Evolutionary conservation across 192 early-diverging fungal genomes (phyloP).

Genomic region (Lobulomyces angularis): DNA sequence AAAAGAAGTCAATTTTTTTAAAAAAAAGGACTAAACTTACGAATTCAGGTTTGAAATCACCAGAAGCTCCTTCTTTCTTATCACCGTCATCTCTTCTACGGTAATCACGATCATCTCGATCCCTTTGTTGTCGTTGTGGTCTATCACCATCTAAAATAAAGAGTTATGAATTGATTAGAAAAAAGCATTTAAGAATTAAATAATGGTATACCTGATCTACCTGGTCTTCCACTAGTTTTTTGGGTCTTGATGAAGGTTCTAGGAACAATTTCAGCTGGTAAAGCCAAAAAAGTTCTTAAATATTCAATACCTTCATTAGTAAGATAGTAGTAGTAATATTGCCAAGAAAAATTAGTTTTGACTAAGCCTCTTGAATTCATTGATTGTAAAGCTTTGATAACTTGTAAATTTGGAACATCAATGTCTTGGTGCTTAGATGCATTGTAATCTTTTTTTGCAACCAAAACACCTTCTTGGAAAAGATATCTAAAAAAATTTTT

Average conservation of each 20-base stretch:
- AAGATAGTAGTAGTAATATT: constrained; percentile 99
- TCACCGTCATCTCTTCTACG: constrained; percentile 74
- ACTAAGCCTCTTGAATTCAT: constrained; percentile 86
- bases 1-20: constrained; percentile 9
- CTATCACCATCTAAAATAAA: too few relatives aligned
- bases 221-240: constrained; percentile 61
- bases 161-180: too few relatives aligned
- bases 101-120: constrained; percentile 59
- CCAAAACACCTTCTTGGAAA: constrained; percentile 84
- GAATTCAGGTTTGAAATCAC: constrained; percentile 96
- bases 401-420: constrained; percentile 94
- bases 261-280: constrained; percentile 94
- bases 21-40: constrained; percentile 23
- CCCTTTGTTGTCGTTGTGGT: constrained; percentile 14
- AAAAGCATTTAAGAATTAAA: too few relatives aligned
- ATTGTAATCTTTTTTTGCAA: constrained; percentile 99
- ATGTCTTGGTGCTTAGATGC: constrained; percentile 88
- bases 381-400: constrained; percentile 98
- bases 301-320: constrained; percentile 97
- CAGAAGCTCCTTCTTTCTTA: constrained; percentile 80
- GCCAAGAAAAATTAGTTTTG: constrained; percentile 98
- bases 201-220: constrained; percentile 44
- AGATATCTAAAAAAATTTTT: constrained; percentile 12
- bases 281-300: constrained; percentile 90
- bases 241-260: constrained; percentile 92